These are phyloP conservation scores for Hyphodiscus sp. DNA, from an alignment of 2,329 filamentous ascomycete species.

Conservation along the genomic window DNA sequence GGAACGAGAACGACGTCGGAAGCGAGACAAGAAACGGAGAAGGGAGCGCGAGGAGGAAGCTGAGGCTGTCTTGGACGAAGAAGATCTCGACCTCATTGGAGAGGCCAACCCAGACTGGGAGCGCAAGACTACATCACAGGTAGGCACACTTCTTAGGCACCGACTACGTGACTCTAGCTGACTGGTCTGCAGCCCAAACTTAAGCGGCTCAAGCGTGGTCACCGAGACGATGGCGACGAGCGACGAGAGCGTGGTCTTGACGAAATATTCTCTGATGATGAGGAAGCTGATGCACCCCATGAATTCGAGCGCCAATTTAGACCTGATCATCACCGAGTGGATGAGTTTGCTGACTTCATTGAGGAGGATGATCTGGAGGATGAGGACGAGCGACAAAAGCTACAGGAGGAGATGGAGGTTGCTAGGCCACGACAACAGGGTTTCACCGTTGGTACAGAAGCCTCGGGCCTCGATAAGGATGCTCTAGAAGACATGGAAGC, in stretches of 20 bases:
- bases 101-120: slow-evolving; percentile 68
- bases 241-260: slow-evolving; percentile 67
- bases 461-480: slow-evolving; percentile 81
- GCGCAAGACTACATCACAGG: slow-evolving; percentile 61
- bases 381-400: slow-evolving; percentile 67
- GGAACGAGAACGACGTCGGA: slow-evolving; percentile 43
- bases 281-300: slow-evolving; percentile 61
- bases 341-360: slow-evolving; percentile 94
- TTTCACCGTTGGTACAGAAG: slow-evolving; percentile 65
- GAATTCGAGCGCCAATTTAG: slow-evolving; percentile 34
- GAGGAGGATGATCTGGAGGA: slow-evolving; percentile 91
- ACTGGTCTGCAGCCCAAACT: slow-evolving; percentile 64
- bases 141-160: slow-evolving; percentile 36
- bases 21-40: slow-evolving; percentile 71
- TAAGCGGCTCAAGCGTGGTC: slow-evolving; percentile 92
- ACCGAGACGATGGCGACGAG: slow-evolving; percentile 65
- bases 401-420: slow-evolving; percentile 82
- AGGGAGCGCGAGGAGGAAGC: slow-evolving; percentile 70
- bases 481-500: slow-evolving; percentile 92
- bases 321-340: slow-evolving; percentile 50
- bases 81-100: slow-evolving; percentile 92
- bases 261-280: slow-evolving; percentile 93
- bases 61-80: slow-evolving; percentile 80
- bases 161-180: slow-evolving; percentile 11
- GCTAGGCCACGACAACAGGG: slow-evolving; percentile 70